Base-by-base conservation (phyloP, 768 basidiomycete genomes). In the Strobilomyces confusus region DNA sequence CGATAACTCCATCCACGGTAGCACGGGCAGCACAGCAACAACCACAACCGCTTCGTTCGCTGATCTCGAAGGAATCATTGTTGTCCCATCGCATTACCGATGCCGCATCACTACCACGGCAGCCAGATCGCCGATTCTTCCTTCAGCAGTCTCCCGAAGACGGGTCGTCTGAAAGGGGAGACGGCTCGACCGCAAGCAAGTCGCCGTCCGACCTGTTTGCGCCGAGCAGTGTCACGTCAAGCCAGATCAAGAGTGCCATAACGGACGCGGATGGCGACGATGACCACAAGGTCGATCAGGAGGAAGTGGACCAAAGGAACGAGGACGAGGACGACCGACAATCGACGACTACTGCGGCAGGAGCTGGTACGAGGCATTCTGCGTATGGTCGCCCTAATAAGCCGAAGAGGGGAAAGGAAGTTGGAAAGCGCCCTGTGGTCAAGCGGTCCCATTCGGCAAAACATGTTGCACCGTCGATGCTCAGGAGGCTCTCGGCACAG, bases 91-190 rank as follows among this genome's bases (percentile, higher is more conserved):
- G 60, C 40, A 51, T 48, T 5, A 41, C 55, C 48, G 55, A 66
- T 25, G 37, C 30, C 12, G 70, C 68, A 45, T 67, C 65, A 20
- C 64, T 68, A 29, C 56, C 69, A n/a, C 73, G 72, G 54, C 63
- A 62, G 20, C 61, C 72, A 13, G 76, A 77, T 60, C 68, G 72
- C 54, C 69, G 71, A 9, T 78, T 77, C 63, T 78, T 79, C 68
- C 60, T 78, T 15, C 73, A 71, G 51, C 72, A 76, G 29, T 77
- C 76, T 9, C 76, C 77, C 17, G 74, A 72, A 5, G 60, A 65
- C 36, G 65, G 48, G 20, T 76, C 74, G 0, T 69, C 71, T 30
- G 76, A 76, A 45, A 66, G 64, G 22, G 69, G 58, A 48, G 62
- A 64, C 14, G 62, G 56, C 9, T 69, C 66, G 8, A 68, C 63